phyloP scores from a whole-genome alignment of 192 early-diverging fungal genomes.

The Backusella tuberculispora region DNA sequence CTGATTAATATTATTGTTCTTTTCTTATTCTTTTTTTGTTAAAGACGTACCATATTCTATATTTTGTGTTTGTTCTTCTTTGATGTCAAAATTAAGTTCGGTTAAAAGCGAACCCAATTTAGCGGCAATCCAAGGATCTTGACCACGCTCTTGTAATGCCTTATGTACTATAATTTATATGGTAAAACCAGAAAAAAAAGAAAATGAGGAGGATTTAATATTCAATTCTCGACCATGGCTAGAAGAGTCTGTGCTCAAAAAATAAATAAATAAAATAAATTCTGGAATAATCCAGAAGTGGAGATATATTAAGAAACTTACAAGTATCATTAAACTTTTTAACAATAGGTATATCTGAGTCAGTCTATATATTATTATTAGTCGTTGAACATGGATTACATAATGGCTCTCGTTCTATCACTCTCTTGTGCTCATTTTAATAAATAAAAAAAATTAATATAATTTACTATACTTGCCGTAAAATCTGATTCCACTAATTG shows the following conservation, averaged over 20 bases:
- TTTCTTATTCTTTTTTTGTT: neutral
- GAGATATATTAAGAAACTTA: constrained; percentile 1
- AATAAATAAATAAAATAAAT: constrained; percentile 1
- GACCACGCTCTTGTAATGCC: constrained; percentile 23
- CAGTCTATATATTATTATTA: neutral
- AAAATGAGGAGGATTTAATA: neutral
- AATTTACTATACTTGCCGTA: constrained; percentile 9
- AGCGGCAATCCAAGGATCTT: constrained; percentile 27
- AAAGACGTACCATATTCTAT: constrained; percentile 18
- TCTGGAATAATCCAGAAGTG: neutral
- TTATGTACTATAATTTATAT: constrained; percentile 23
- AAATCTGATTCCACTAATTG: constrained; percentile 34
- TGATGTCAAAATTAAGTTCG: constrained; percentile 18
- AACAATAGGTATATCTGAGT: constrained; percentile 8
- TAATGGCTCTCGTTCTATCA: too few species aligned
- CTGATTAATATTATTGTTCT: neutral
- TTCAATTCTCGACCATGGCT: constrained; percentile 12
- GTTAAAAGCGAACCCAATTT: constrained; percentile 22
- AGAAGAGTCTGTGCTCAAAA: neutral
- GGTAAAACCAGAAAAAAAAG: constrained; percentile 19
- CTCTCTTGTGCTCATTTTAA: neutral
- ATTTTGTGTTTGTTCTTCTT: constrained; percentile 8
- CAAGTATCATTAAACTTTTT: constrained; percentile 7
- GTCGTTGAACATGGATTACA: neutral
- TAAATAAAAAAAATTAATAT: too few species aligned